Percentiles rank a stretch among this genome's conserved stretches.
phyloP scores from a whole-genome alignment of 2,329 filamentous ascomycete species.

The Fusarium domesticum region DNA sequence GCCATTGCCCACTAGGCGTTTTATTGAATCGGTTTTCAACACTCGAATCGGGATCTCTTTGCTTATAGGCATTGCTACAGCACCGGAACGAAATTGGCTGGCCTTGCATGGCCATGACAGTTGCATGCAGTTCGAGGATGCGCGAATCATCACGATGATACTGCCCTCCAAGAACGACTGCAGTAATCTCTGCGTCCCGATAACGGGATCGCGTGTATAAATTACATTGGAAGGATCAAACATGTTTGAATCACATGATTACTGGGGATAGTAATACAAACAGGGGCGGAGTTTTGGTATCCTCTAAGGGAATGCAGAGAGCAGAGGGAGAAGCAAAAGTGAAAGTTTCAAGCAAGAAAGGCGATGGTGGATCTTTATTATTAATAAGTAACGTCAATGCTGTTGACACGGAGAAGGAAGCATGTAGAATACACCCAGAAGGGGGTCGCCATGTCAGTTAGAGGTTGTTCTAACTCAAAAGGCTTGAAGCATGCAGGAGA shows the following conservation, averaged over 20 bases:
- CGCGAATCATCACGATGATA: conserved; percentile 2
- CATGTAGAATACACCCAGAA: neutral
- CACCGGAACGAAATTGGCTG: conserved; percentile 9
- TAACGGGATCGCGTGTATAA: conserved; percentile 31
- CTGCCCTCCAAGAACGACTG: conserved; percentile 8
- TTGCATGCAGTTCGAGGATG: conserved; percentile 9
- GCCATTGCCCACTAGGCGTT: conserved; percentile 23
- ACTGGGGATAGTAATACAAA: conserved; percentile 28
- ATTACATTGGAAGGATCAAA: conserved; percentile 31
- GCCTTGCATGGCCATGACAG: conserved; percentile 13
- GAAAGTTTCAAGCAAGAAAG: conserved; percentile 15
- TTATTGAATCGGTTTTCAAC: conserved; percentile 20
- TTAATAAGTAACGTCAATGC: neutral
- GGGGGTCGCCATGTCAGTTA: conserved; percentile 26
- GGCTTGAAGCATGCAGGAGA: too few species aligned
- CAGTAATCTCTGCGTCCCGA: conserved; percentile 26
- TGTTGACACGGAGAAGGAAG: neutral
- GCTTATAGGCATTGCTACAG: conserved; percentile 13
- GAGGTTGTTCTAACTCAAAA: conserved; percentile 8
- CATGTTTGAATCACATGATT: conserved; percentile 28
- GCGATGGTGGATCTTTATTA: neutral
- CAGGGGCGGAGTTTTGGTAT: conserved; percentile 16
- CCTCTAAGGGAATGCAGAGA: conserved; percentile 19
- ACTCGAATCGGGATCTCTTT: conserved; percentile 12
- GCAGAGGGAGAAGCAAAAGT: conserved; percentile 15